Conservation (phyloP, 345 rosid genomes). For the Hevea brasiliensis region DNA sequence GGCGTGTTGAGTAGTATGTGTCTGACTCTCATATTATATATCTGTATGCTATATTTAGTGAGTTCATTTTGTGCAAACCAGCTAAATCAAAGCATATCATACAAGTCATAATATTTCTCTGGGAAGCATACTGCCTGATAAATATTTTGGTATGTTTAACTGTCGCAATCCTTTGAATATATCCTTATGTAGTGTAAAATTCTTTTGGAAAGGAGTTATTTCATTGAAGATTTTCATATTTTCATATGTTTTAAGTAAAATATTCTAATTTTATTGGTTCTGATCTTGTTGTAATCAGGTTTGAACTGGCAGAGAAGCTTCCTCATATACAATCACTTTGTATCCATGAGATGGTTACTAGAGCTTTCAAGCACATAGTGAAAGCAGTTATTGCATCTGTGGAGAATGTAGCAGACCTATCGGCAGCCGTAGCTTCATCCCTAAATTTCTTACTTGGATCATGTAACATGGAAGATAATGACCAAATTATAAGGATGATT, state of each 20-base stretch:
- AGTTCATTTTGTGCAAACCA: neutral
- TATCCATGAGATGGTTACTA: constrained; percentile 89
- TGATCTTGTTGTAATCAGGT: constrained; percentile 46
- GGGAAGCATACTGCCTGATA: neutral
- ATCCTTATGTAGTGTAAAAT: constrained; percentile 3
- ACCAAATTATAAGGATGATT: constrained; percentile 48
- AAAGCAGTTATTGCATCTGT: constrained; percentile 87
- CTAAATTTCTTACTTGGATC: constrained; percentile 79
- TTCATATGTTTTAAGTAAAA: neutral
- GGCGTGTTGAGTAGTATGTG: neutral
- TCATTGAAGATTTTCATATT: too few species aligned
- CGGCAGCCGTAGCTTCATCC: constrained; percentile 75
- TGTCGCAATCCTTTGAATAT: neutral
- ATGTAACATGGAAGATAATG: constrained; percentile 37
- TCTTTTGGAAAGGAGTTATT: too few species aligned
- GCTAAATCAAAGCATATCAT: neutral
- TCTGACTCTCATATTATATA: neutral
- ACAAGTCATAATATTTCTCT: neutral
- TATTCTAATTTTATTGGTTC: constrained; percentile 12
- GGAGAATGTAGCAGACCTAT: constrained; percentile 58
- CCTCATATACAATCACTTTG: constrained; percentile 97
- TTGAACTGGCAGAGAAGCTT: constrained; percentile 87
- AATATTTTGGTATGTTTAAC: neutral
- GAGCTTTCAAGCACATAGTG: constrained; percentile 89
- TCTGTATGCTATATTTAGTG: neutral